Base-by-base conservation (phyloP, 768 basidiomycete species). In the Austroboletus festivus region DNA sequence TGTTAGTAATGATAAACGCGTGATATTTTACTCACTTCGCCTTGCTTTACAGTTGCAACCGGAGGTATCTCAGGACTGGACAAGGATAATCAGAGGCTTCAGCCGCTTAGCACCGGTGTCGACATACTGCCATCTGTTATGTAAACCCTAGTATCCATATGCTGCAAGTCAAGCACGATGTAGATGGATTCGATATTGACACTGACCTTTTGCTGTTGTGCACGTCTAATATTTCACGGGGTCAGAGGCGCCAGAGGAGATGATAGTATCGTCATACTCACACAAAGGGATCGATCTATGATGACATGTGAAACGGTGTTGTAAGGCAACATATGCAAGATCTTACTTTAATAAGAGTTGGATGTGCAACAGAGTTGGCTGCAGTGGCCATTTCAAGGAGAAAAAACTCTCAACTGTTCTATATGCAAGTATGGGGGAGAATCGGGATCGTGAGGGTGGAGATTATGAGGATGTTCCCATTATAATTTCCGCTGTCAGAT, bases 81-180 rank as follows among this genome's bases (percentile, higher is more conserved):
- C 30, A 30, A 22, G 13, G 8, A 44, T 38, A 21, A 26, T 50
- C 34, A 44, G 15, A 6, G 12, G 38, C n/a, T 41, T 20, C 15
- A 1, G 5, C 6, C n/a, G n/a, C n/a, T n/a, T 9, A 16, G 38
- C 23, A 6, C 28, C 5, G 28, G 28, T 30, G 19, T 35, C 15
- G 11, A 70, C 84, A 62, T 67, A 85, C 83, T 86, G 84, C 84
- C 84, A 86, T 39, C 84, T 81, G 60, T 85, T 86, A 56, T 85
- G 84, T 11, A 85, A 57, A 22, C 81, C 80, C 82, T 84, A 44
- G n/a, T n/a, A n/a, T n/a, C n/a, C 1, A 51, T 22, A 30, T 34
- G 24, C 16, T 33, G 21, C 50, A 22, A 44, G 21, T 13, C 11
- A 15, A 24, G 34, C n/a, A 37, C 16, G 15, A 5, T 15, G 3